Conservation (phyloP, 257 asterid species). For the Solanum tarapatanum region DNA sequence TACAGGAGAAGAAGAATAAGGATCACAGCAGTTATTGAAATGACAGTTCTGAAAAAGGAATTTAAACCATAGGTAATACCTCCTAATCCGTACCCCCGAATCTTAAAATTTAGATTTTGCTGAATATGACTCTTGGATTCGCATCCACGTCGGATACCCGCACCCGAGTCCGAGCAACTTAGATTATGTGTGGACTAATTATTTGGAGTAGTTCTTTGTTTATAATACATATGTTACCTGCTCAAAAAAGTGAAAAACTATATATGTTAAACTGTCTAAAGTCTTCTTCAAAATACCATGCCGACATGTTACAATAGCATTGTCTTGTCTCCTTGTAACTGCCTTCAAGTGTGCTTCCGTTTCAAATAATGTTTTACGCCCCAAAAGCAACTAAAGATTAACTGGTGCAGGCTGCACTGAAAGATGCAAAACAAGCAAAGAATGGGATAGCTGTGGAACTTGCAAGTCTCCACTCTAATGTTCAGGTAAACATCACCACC, state of each 20-base stretch:
- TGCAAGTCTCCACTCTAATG: slow-evolving; percentile 51
- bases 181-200: not conserved
- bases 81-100: not conserved
- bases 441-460: slow-evolving; percentile 60
- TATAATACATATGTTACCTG: not conserved
- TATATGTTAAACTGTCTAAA: not conserved
- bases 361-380: not conserved
- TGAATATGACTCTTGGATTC: not conserved
- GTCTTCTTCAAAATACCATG: not conserved
- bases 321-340: not conserved
- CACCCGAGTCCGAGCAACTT: not conserved
- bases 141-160: not conserved
- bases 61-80: not conserved
- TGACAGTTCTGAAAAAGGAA: not conserved
- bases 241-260: not conserved
- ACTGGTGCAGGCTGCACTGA: slow-evolving; percentile 73
- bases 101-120: not conserved
- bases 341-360: not conserved
- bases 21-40: not conserved
- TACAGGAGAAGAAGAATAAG: not conserved
- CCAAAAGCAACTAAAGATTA: not conserved
- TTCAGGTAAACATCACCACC: slow-evolving; percentile 38
- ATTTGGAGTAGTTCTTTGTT: not conserved
- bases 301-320: not conserved
- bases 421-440: slow-evolving; percentile 67